These are phyloP conservation scores for Sonneratia alba DNA, from an alignment of 345 rosid species.

Conservation along the genomic window DNA sequence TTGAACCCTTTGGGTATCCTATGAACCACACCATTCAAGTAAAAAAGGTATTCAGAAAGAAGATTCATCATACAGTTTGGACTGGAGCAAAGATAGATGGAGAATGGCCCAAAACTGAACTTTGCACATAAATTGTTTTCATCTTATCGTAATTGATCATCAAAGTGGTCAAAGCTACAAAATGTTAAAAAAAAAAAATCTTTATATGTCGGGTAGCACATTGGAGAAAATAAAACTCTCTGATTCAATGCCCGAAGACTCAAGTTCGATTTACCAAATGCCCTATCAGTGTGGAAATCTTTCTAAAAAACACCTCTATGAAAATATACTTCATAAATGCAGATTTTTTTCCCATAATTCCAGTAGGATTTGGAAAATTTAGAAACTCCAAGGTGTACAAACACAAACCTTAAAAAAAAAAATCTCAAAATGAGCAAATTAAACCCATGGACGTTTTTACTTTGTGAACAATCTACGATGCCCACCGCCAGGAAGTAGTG, in stretches of 20 bases:
- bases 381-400: not conserved
- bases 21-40: not conserved
- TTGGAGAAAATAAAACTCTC: too few species aligned
- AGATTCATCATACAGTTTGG: not conserved
- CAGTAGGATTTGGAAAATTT: not conserved
- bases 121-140: not conserved
- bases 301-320: not conserved
- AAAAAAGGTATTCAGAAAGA: not conserved
- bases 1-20: constrained; percentile 22
- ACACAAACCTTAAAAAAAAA: not conserved
- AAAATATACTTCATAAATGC: not conserved
- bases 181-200: not conserved
- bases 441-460: not conserved
- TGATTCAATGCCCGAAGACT: too few species aligned
- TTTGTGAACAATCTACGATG: not conserved
- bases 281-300: too few species aligned
- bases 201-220: not conserved
- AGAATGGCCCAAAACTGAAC: not conserved
- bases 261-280: too few species aligned
- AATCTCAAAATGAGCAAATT: not conserved
- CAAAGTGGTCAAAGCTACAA: not conserved
- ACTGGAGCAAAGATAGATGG: not conserved
- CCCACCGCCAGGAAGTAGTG: not conserved
- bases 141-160: not conserved
- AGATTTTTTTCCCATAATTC: not conserved